Evolutionary conservation across 2,329 filamentous ascomycete genomes (phyloP).

Genomic region (Penicillium janthinellum): DNA sequence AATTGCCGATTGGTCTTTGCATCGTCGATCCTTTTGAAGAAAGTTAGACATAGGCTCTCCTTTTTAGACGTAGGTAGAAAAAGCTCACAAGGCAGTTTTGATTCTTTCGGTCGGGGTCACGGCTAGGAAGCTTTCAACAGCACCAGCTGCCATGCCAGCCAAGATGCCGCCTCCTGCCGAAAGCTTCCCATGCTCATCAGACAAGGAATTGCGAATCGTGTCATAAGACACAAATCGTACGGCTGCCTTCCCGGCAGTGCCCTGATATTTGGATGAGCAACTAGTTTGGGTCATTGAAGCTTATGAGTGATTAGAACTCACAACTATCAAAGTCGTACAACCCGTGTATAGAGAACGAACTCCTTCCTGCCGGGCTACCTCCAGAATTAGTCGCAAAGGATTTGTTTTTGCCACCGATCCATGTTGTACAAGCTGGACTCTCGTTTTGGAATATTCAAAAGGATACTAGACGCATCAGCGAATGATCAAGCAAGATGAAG

Average conservation of each 20-base stretch:
- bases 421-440: conserved; percentile 18
- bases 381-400: conserved; percentile 49
- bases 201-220: conserved; percentile 59
- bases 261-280: conserved; percentile 27
- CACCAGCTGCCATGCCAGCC: conserved; percentile 65
- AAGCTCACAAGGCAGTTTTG: conserved; percentile 60
- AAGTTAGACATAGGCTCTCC: conserved; percentile 4
- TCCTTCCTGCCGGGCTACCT: conserved; percentile 60
- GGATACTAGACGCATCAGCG: conserved; percentile 52
- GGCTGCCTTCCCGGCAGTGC: conserved; percentile 65
- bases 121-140: conserved; percentile 63
- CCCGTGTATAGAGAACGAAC: conserved; percentile 63
- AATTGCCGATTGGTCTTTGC: conserved; percentile 55
- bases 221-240: conserved; percentile 69
- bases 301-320: conserved; percentile 7
- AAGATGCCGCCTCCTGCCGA: conserved; percentile 60
- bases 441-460: conserved; percentile 65
- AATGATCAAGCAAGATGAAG: not conserved
- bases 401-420: conserved; percentile 9
- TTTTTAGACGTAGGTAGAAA: not conserved
- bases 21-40: conserved; percentile 55
- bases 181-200: conserved; percentile 57
- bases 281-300: not conserved
- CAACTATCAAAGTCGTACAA: conserved; percentile 60
- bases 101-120: conserved; percentile 70